Percentiles rank a stretch among this genome's conserved stretches.
Evolutionary conservation across 768 basidiomycete genomes (phyloP).

Genomic region (Boletus vinaceobasis): DNA sequence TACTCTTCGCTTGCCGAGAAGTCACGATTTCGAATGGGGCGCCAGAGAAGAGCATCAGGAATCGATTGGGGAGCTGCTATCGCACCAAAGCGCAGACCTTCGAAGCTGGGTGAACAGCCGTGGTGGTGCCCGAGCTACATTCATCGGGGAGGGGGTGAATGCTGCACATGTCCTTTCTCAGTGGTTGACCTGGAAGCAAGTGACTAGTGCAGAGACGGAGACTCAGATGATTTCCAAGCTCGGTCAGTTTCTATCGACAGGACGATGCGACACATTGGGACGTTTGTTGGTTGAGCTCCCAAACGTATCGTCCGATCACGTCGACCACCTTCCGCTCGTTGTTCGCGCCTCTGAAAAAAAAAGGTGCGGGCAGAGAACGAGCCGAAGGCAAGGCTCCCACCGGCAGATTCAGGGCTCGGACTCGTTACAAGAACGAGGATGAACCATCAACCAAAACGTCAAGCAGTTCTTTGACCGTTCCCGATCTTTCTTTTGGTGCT

Average conservation of each 20-base stretch:
- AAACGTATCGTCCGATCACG: not conserved
- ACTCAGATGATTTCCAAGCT: not conserved
- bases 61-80: not conserved
- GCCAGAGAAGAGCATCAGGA: not conserved
- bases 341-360: not conserved
- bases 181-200: not conserved
- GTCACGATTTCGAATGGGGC: not conserved
- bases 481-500: not conserved
- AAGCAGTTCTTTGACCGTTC: not conserved
- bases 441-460: not conserved
- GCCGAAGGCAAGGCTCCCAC: not conserved
- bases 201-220: not conserved
- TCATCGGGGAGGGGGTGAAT: not conserved
- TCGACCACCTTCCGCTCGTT: not conserved
- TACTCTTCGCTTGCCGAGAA: not conserved
- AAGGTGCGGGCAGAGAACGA: not conserved
- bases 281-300: slow-evolving; percentile 1
- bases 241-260: not conserved
- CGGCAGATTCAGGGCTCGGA: not conserved
- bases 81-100: not conserved
- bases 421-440: not conserved
- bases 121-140: not conserved
- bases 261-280: slow-evolving; percentile 5
- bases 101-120: not conserved
- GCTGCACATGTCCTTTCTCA: not conserved